These are phyloP conservation scores for Stenocarpella maydis DNA, from an alignment of 2,329 filamentous ascomycete species.

Conservation along the genomic window DNA sequence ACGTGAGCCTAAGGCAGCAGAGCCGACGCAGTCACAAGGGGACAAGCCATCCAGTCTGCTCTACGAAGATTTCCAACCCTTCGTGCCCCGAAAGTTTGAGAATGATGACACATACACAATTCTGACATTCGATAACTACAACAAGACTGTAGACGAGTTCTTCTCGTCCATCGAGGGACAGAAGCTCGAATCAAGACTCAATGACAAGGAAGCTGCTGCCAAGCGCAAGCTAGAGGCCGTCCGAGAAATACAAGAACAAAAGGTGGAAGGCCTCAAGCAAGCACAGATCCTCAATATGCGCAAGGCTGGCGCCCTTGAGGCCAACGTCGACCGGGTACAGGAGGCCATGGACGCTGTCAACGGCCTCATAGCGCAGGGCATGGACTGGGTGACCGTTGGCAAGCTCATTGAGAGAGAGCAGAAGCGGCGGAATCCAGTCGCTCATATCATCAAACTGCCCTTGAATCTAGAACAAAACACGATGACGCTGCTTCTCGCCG, in stretches of 20 bases:
- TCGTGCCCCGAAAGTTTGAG: slow-evolving; percentile 82
- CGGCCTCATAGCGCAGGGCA: slow-evolving; percentile 87
- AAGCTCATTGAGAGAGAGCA: slow-evolving; percentile 90
- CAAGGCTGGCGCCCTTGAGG: slow-evolving; percentile 90
- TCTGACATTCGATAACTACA: slow-evolving; percentile 84
- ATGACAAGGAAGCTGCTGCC: slow-evolving; percentile 82
- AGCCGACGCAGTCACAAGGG: slow-evolving; percentile 42
- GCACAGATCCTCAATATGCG: slow-evolving; percentile 83
- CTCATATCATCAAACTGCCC: slow-evolving; percentile 84
- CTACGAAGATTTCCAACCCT: slow-evolving; percentile 97
- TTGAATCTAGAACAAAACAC: slow-evolving; percentile 91
- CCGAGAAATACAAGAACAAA: slow-evolving; percentile 81
- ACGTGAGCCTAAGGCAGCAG: slow-evolving; percentile 41
- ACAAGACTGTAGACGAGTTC: slow-evolving; percentile 94
- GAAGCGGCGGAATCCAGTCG: slow-evolving; percentile 81
- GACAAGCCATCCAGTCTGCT: slow-evolving; percentile 62
- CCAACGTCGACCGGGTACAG: slow-evolving; percentile 89
- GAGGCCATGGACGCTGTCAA: slow-evolving; percentile 94
- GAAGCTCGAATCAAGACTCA: slow-evolving; percentile 83
- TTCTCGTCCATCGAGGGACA: slow-evolving; percentile 97
- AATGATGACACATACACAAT: slow-evolving; percentile 71
- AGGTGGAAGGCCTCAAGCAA: slow-evolving; percentile 83
- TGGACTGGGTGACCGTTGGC: slow-evolving; percentile 96
- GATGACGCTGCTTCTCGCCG: slow-evolving; percentile 80
- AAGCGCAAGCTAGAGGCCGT: slow-evolving; percentile 88